Evolutionary conservation across 2,329 filamentous ascomycete species (phyloP), one percentile per base, ranked within the genome.

Genomic region (Ophiocordyceps camponoti-saundersi): DNA sequence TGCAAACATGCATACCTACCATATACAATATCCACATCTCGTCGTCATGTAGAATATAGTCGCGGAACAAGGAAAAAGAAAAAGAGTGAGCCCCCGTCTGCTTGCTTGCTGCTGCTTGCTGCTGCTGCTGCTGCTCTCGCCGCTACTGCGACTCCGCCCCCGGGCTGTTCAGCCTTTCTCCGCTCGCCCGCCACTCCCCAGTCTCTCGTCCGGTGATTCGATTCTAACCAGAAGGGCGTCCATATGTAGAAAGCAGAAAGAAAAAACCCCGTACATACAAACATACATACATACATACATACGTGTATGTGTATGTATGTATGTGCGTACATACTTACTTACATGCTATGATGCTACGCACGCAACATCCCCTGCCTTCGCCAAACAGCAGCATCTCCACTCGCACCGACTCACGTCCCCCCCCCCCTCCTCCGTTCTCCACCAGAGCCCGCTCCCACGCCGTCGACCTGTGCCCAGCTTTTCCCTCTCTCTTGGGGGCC

Each of bases 321-420:
- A n/a, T n/a, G n/a, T n/a, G n/a, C n/a, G n/a, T 26, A 26, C 23
- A 26, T 26, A 26, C 23, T 5, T 26, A 26, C 5, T 5, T 4
- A 8, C 23, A 26, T 4, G 8, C 23, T 4, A 26, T 8, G 23
- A n/a, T 34, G 26, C n/a, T 26, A 48, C 36, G 26, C 30, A 45
- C 30, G n/a, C 16, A 10, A 39, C n/a, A 39, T 39, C n/a, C 36
- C 36, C 36, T 39, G 36, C 36, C 36, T 39, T 39, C 16, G 36
- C 36, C 36, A 39, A 39, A 39, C 36, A 39, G 16, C 36, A 39
- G 16, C 36, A 39, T 39, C 45, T 45, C 48, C 49, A 51, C 49
- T 42, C 49, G 43, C 49, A 48, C 47, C 49, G 47, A 51, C 47
- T 46, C 47, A 45, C 36, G 45, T 45, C 42, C 46, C 46, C 23